Evolutionary conservation across 345 rosid species (phyloP).

Genomic region (Hypericum androsaemum): DNA sequence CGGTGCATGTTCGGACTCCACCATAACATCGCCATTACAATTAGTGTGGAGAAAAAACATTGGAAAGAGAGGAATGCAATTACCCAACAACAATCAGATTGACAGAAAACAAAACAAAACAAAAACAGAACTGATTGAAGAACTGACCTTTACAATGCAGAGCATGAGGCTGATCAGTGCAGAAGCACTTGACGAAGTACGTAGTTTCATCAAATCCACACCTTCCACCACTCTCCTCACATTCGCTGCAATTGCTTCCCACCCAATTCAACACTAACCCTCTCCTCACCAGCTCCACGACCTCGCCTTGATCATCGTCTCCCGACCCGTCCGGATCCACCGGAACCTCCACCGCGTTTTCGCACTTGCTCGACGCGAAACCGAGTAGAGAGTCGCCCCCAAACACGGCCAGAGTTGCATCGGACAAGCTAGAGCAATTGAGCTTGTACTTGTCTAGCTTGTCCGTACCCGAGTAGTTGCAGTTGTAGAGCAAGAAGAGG

Average conservation of each 20-base stretch:
- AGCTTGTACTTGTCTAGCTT: conserved; percentile 10
- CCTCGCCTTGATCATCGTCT: not conserved
- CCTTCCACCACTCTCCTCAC: conserved; percentile 32
- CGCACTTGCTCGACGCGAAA: conserved; percentile 18
- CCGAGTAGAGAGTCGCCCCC: conserved; percentile 14
- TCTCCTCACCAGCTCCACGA: conserved; percentile 4
- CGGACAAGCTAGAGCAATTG: not conserved
- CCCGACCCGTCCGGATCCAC: conserved; percentile 10
- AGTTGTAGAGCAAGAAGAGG: conserved; percentile 18
- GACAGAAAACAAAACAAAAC: no score
- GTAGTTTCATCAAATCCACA: conserved; percentile 27
- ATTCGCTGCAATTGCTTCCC: conserved; percentile 33
- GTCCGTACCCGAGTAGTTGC: conserved; percentile 5
- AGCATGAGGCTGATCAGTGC: conserved; percentile 43
- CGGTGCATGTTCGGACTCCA: no score
- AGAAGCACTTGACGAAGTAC: conserved; percentile 33
- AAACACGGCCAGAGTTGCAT: conserved; percentile 15
- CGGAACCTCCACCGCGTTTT: conserved; percentile 10
- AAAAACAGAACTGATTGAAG: no score
- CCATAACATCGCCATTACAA: no score
- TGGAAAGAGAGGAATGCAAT: no score
- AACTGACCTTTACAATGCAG: conserved; percentile 16
- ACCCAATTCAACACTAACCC: conserved; percentile 40
- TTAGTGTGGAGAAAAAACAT: no score
- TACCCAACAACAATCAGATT: no score